These are phyloP conservation scores for Schizophyllum amplum DNA, from an alignment of 1,284 basidiomycete species.

Conservation along the genomic window DNA sequence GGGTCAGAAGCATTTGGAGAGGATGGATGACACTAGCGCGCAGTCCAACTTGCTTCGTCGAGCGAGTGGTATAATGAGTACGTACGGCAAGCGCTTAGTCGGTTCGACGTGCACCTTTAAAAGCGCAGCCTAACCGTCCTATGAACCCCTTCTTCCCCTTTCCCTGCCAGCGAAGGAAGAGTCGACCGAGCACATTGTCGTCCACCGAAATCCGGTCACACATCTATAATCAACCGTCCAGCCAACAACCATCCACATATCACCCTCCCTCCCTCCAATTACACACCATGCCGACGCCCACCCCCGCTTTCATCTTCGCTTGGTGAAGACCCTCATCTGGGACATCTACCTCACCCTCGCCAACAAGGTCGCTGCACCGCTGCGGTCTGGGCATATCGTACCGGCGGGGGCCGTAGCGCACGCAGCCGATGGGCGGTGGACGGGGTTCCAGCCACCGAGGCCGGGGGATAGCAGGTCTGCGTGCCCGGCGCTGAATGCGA, in stretches of 20 bases:
- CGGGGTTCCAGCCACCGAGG: constrained; percentile 47
- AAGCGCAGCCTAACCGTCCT: no score
- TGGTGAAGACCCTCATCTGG: constrained; percentile 35
- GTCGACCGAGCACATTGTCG: no score
- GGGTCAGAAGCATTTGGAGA: no score
- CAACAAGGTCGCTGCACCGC: constrained; percentile 46
- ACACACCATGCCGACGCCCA: constrained; percentile 19
- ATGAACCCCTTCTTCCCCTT: no score
- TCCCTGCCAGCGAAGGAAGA: no score
- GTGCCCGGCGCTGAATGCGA: constrained; percentile 65
- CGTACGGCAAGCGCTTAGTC: no score
- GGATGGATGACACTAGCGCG: no score
- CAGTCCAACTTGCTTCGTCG: background rate
- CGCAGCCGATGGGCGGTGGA: constrained; percentile 63
- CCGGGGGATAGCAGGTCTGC: constrained; percentile 59
- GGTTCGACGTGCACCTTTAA: no score
- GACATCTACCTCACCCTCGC: constrained; percentile 44
- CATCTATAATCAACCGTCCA: no score
- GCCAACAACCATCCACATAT: background rate
- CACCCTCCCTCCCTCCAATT: background rate
- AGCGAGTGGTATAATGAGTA: background rate
- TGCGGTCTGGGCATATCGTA: constrained; percentile 43
- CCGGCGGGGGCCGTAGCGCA: constrained; percentile 45
- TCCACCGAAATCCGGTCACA: no score
- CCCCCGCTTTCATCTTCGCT: constrained; percentile 24